Base-by-base conservation (phyloP, 371 early-diverging fungal species). In the Haplosporangium sp. region DNA sequence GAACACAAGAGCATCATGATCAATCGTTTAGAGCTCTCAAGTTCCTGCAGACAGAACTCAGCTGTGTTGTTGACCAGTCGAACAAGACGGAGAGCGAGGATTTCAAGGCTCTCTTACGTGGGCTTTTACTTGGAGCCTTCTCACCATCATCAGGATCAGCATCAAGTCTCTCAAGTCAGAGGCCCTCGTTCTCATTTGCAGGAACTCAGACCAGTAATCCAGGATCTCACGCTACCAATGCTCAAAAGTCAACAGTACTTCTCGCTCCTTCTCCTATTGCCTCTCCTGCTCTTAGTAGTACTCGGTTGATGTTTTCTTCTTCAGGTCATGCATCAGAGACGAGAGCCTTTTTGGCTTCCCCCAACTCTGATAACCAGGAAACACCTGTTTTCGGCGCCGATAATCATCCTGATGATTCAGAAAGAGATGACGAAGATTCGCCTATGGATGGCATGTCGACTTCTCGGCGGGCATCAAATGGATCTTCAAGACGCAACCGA, bases 41-140 rank as follows among this genome's bases (percentile, higher is more conserved):
- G 20, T 96, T 91, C 71, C 85, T 96, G 40, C 90, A 91, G 66
- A 82, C 82, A 0, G 82, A 93, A 38, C 84, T 96, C 11, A 77
- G 87, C 0, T 86, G 86, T 7, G 83, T 92, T 4, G 94, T 95
- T 3, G 85, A 94, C 76, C 94, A 94, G 69, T 75, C 77, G 4
- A 86, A 90, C 76, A 84, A 79, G 60, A 73, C 77, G 17, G 95
- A 95, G 68, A 82, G 87, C n/a, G 83, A 79, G 11, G 88, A 89
- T 52, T 94, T 96, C 64, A 86, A 89, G 53, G 83, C 89, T 39
- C 67, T 95, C 42, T 89, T 93, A 38, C 79, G 88, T 9, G 85
- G 83, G 5, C 69, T 95, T 8, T 89, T 94, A 66, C 40, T 87
- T 5, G 82, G 82, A 1, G 82, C 69, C 9, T 73, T 74, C n/a